A percentile compares a stretch with the other conserved stretches of the same genome.
phyloP scores from a whole-genome alignment of 768 basidiomycete genomes.

The Leccinum arenicola region DNA sequence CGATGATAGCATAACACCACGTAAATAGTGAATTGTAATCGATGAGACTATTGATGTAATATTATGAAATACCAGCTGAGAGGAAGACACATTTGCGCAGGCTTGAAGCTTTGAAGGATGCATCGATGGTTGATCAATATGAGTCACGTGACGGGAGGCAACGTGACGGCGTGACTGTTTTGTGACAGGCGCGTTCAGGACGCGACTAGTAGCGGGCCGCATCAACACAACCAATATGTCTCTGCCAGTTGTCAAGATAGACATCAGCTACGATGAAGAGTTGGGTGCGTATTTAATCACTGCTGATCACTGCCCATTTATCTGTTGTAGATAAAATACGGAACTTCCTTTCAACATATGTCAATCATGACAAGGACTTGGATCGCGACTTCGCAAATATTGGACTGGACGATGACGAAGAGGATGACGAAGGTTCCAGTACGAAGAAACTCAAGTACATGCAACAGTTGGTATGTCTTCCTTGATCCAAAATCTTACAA shows the following conservation, averaged over 20 bases:
- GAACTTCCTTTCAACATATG: conserved; percentile 69
- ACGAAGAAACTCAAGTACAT: conserved; percentile 69
- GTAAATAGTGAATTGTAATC: neutral
- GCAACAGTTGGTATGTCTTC: conserved; percentile 66
- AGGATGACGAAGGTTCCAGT: conserved; percentile 32
- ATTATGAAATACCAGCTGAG: neutral
- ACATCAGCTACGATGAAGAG: conserved; percentile 69
- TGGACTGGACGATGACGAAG: conserved; percentile 53
- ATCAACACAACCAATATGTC: conserved; percentile 44
- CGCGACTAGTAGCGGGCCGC: conserved; percentile 12
- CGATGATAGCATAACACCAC: neutral
- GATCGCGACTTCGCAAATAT: conserved; percentile 67
- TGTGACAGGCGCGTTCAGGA: conserved; percentile 30
- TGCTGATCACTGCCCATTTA: conserved; percentile 1
- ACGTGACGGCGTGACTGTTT: conserved; percentile 16
- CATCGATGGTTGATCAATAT: neutral
- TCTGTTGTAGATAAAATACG: conserved; percentile 56
- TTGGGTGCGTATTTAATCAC: conserved; percentile 44
- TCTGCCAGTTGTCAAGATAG: conserved; percentile 55
- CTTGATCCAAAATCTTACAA: conserved; percentile 20
- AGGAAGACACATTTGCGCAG: neutral
- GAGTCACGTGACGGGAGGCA: conserved; percentile 10
- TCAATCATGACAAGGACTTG: conserved; percentile 63
- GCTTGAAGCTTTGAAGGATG: too few relatives aligned
- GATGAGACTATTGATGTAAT: neutral